Conservation (phyloP, 169 alveolate species). For the Cryptosporidium meleagridis region DNA sequence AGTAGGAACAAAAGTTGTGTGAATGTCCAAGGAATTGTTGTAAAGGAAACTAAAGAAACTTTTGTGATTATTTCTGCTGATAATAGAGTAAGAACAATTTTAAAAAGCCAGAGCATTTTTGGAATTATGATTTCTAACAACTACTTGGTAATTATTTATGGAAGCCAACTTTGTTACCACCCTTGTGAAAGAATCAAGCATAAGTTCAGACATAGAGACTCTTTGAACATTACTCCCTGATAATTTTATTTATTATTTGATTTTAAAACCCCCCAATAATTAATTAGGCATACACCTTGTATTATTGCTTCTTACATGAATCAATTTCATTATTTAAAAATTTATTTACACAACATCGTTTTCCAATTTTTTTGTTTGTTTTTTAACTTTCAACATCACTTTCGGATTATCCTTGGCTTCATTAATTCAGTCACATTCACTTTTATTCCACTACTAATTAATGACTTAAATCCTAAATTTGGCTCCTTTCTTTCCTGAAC, state of each 20-base stretch:
- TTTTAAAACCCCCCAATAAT: background rate
- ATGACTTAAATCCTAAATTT: slow-evolving; percentile 59
- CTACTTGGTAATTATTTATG: slow-evolving; percentile 20
- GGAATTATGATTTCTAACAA: slow-evolving; percentile 9
- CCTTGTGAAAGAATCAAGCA: slow-evolving; percentile 67
- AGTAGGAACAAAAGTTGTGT: slow-evolving; percentile 48
- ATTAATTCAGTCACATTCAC: slow-evolving; percentile 31
- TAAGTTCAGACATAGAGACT: slow-evolving; percentile 54
- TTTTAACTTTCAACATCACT: background rate
- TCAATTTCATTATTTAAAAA: background rate
- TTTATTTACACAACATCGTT: background rate
- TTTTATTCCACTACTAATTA: slow-evolving; percentile 54
- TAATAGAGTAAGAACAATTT: slow-evolving; percentile 27
- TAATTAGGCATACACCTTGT: background rate
- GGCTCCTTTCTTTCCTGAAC: background rate
- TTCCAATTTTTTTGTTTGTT: background rate
- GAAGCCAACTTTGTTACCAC: slow-evolving; percentile 65
- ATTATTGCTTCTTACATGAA: background rate
- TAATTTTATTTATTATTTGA: too few relatives aligned
- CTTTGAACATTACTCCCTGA: slow-evolving; percentile 4
- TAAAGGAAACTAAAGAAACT: slow-evolving; percentile 68
- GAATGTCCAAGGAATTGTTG: slow-evolving; percentile 50
- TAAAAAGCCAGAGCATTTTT: slow-evolving; percentile 28
- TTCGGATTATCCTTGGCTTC: slow-evolving; percentile 50
- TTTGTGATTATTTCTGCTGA: slow-evolving; percentile 59